phyloP scores from a whole-genome alignment of 75 land plant species.

The Azolla pinnata region DNA sequence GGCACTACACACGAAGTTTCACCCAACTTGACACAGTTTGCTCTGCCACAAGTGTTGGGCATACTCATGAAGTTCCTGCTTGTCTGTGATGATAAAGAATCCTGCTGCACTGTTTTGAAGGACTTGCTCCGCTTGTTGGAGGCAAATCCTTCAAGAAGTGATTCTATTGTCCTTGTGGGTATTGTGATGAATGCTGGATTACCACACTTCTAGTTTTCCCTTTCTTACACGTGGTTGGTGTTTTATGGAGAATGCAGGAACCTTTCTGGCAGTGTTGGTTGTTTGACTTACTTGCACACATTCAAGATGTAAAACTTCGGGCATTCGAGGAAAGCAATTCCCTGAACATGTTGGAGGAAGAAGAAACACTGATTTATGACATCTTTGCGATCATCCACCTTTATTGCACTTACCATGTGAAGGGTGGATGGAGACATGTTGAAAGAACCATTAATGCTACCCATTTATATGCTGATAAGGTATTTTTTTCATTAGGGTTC shows the following conservation, averaged over 20 bases:
- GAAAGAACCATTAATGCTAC: slow-evolving; percentile 71
- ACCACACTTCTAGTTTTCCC: neutral
- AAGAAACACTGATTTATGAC: slow-evolving; percentile 46
- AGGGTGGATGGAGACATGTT: slow-evolving; percentile 85
- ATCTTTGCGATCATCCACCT: slow-evolving; percentile 57
- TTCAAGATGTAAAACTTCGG: slow-evolving; percentile 29
- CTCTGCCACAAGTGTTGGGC: slow-evolving; percentile 70
- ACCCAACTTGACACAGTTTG: slow-evolving; percentile 39
- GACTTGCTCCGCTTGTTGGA: slow-evolving; percentile 74
- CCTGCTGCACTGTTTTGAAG: slow-evolving; percentile 44
- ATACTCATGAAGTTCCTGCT: slow-evolving; percentile 58
- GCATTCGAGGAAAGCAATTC: slow-evolving; percentile 7
- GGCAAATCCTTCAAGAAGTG: slow-evolving; percentile 69
- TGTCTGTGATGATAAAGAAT: slow-evolving; percentile 36
- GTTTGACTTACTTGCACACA: slow-evolving; percentile 34
- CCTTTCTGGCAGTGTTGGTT: slow-evolving; percentile 83
- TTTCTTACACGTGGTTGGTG: neutral
- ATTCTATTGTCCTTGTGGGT: slow-evolving; percentile 63
- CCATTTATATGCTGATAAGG: slow-evolving; percentile 48
- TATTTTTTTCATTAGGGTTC: slow-evolving; percentile 13
- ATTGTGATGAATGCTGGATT: neutral
- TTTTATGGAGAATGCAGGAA: slow-evolving; percentile 41
- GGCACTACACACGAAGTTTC: slow-evolving; percentile 3
- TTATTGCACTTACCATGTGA: slow-evolving; percentile 50
- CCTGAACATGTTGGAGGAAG: slow-evolving; percentile 26